These are phyloP conservation scores for Hydnum rufescens DNA, from an alignment of 768 basidiomycete genomes.

Conservation along the genomic window DNA sequence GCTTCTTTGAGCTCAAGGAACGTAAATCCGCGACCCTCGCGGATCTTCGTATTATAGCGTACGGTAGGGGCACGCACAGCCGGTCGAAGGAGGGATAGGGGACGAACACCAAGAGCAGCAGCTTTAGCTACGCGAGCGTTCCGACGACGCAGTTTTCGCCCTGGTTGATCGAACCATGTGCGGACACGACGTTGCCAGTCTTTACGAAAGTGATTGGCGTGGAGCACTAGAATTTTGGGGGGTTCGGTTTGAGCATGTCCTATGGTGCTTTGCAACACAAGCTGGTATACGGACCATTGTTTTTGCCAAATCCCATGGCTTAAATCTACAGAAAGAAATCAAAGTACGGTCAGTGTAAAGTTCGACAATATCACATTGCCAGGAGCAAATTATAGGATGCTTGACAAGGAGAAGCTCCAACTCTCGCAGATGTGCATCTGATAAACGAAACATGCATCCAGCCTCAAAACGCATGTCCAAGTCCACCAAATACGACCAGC, in stretches of 20 bases:
- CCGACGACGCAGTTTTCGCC: slow-evolving; percentile 89
- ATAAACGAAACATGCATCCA: not conserved
- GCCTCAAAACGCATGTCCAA: not conserved
- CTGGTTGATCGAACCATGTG: slow-evolving; percentile 99
- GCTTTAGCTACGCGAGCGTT: slow-evolving; percentile 83
- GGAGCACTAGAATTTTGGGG: slow-evolving; percentile 36
- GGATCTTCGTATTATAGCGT: slow-evolving; percentile 95
- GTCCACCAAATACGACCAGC: not conserved
- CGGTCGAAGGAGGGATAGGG: slow-evolving; percentile 78
- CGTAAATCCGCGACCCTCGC: slow-evolving; percentile 94
- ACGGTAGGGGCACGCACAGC: slow-evolving; percentile 92
- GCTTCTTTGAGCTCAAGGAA: slow-evolving; percentile 88
- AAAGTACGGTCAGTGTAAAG: not conserved
- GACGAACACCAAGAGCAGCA: slow-evolving; percentile 77
- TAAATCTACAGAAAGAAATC: not conserved
- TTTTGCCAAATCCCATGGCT: not conserved
- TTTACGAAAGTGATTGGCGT: slow-evolving; percentile 91
- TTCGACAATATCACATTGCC: no score
- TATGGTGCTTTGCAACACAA: not conserved
- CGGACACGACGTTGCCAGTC: slow-evolving; percentile 95
- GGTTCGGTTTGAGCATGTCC: not conserved
- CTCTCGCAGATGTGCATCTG: not conserved
- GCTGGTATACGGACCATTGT: not conserved
- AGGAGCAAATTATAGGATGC: no score
- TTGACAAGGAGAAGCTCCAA: not conserved